These are phyloP conservation scores for Aspergillus sp. DNA, from an alignment of 2,329 filamentous ascomycete genomes.

Conservation along the genomic window DNA sequence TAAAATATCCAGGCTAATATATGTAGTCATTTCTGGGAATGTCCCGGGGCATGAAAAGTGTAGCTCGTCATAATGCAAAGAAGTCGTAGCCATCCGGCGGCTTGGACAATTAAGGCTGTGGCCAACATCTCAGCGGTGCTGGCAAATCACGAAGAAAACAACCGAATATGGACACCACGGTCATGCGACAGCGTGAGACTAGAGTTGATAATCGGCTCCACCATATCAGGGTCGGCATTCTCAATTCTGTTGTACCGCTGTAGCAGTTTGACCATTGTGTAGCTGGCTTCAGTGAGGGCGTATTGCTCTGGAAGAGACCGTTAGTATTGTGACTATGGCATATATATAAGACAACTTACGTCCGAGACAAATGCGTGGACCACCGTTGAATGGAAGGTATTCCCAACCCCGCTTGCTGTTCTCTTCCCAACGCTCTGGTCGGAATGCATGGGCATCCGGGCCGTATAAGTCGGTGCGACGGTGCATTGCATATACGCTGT, in stretches of 20 bases:
- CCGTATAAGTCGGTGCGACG: slow-evolving; percentile 57
- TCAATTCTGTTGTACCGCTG: slow-evolving; percentile 41
- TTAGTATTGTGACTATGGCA: neutral
- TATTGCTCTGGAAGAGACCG: slow-evolving; percentile 39
- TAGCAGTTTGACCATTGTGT: slow-evolving; percentile 40
- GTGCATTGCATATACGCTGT: slow-evolving; percentile 73
- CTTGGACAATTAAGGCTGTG: neutral
- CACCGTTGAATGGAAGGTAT: slow-evolving; percentile 43
- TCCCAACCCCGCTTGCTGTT: slow-evolving; percentile 38
- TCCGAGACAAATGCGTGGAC: slow-evolving; percentile 44
- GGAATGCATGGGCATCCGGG: slow-evolving; percentile 47
- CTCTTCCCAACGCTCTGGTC: slow-evolving; percentile 54
- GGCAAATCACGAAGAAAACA: slow-evolving; percentile 21
- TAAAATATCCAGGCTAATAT: too few relatives aligned
- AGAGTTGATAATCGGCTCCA: slow-evolving; percentile 32
- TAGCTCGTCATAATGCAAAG: too few relatives aligned
- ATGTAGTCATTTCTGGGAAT: too few relatives aligned
- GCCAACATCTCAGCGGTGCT: neutral
- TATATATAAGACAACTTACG: slow-evolving; percentile 29
- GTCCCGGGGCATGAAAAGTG: too few relatives aligned
- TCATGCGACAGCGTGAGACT: slow-evolving; percentile 37
- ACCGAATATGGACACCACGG: slow-evolving; percentile 29
- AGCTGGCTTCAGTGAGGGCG: slow-evolving; percentile 45
- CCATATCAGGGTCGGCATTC: slow-evolving; percentile 34
- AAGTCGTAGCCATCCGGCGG: too few relatives aligned